Conservation (phyloP, 1,284 basidiomycete genomes). For the Phenoliferia sp. region DNA sequence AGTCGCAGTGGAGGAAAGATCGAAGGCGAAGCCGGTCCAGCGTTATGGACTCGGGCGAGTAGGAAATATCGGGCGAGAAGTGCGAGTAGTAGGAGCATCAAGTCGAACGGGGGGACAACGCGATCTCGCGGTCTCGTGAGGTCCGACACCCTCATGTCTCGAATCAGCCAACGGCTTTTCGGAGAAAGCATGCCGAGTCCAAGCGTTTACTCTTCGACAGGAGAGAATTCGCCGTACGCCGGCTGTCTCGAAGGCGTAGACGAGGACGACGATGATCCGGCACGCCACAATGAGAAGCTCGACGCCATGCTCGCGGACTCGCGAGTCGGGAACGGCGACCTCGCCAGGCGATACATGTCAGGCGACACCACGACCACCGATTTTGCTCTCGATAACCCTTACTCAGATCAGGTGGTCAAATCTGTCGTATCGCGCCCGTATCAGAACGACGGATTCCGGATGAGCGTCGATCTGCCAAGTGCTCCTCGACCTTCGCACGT, state of each 20-base stretch:
- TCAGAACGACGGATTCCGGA: constrained; percentile 1
- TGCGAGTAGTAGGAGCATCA: constrained; percentile 1
- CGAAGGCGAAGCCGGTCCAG: not conserved
- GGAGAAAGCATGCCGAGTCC: constrained; percentile 2
- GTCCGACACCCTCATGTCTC: constrained; percentile 1
- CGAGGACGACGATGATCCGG: constrained; percentile 5
- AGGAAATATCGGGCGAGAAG: constrained; percentile 12
- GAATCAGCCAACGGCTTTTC: not conserved
- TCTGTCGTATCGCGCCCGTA: not conserved
- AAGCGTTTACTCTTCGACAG: constrained; percentile 21
- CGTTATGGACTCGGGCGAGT: not conserved
- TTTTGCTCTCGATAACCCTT: not conserved
- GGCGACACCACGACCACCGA: constrained; percentile 6
- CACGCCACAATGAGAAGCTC: constrained; percentile 14
- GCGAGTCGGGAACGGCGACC: constrained; percentile 8
- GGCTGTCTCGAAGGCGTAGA: constrained; percentile 10
- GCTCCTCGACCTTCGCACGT: constrained; percentile 20
- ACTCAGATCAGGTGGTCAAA: not conserved
- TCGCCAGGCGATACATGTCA: constrained; percentile 16
- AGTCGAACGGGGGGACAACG: not conserved
- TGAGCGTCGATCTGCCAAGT: constrained; percentile 19
- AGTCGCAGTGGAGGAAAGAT: not conserved
- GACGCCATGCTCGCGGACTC: constrained; percentile 20
- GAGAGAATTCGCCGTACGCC: constrained; percentile 3
- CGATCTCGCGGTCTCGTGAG: not conserved